Base-by-base conservation (phyloP, 2,329 filamentous ascomycete genomes). In the Ceratocystis eucalypticola region DNA sequence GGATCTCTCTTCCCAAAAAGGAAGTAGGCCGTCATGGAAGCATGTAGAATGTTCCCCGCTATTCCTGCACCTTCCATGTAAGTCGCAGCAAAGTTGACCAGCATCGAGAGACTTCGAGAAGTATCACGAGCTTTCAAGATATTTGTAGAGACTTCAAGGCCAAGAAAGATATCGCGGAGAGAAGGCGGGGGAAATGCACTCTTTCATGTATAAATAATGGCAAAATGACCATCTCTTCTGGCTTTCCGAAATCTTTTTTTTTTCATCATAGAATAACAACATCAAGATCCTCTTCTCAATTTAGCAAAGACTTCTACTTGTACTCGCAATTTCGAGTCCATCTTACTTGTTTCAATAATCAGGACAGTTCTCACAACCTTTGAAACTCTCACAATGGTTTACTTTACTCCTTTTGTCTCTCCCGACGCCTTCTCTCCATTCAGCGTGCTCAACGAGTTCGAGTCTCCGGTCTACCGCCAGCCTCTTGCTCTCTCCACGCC, bases 11-110 rank as follows among this genome's bases (percentile, higher is more conserved):
- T 55, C n/a, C 28, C 22, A 55, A 28, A 53, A 33, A n/a, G 20
- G 48, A 44, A 41, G 7, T 5, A 12, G 10, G 3, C 10, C 10
- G 48, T 33, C 20, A 8, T 25, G 41, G 64, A 65, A 65, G n/a
- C 3, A 41, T 33, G 41, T 65, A 61, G 64, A 65, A 65, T 33
- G 17, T 65, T 61, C 64, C 20, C 55, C 50, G 50, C 55, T 33
- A n/a, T 50, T 65, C 64, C n/a, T 15, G 41, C n/a, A 61, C 20
- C 25, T 61, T 48, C 55, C 33, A 37, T 55, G 28, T 44, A 57
- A 48, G 44, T 50, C 5, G 61, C 5, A n/a, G 15, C 61, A 4
- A 41, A 15, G 37, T 41, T 41, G 3, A 1, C 37, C 37, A 4
- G 37, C 10, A 41, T 41, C 37, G n/a, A n/a, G 61, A 50, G 44